A percentile compares a stretch with the other conserved stretches of the same genome.
Conservation (phyloP, 192 early-diverging fungal species). For the Linnemannia exigua region DNA sequence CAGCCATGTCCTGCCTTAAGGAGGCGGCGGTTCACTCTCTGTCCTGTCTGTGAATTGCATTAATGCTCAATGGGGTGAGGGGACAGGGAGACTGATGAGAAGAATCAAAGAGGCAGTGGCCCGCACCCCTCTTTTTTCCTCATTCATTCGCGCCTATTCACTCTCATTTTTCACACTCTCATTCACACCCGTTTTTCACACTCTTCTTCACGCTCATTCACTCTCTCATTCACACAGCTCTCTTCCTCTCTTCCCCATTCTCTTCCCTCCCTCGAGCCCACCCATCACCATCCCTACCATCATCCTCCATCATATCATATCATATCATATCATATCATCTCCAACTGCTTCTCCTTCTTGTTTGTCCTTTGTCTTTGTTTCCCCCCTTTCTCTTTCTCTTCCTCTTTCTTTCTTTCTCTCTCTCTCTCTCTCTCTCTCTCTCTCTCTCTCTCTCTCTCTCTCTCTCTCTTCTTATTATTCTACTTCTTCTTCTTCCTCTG, state of each 20-base stretch:
- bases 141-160: neutral
- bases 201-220: neutral
- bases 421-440: neutral
- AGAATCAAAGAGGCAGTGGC: no score
- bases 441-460: neutral
- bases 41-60: no score
- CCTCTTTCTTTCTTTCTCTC: neutral
- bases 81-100: no score
- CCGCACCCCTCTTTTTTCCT: no score
- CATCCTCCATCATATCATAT: no score
- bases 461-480: neutral
- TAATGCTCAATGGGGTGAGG: no score
- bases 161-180: neutral
- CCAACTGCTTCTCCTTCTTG: no score
- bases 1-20: no score
- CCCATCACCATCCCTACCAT: no score
- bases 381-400: neutral
- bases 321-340: no score
- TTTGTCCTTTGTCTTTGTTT: slow-evolving; percentile 1
- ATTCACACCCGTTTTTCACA: neutral
- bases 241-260: neutral
- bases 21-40: no score
- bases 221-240: neutral
- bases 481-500: neutral
- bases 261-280: no score